phyloP scores from a whole-genome alignment of 441 rosid genomes.

The Populus hybrid region DNA sequence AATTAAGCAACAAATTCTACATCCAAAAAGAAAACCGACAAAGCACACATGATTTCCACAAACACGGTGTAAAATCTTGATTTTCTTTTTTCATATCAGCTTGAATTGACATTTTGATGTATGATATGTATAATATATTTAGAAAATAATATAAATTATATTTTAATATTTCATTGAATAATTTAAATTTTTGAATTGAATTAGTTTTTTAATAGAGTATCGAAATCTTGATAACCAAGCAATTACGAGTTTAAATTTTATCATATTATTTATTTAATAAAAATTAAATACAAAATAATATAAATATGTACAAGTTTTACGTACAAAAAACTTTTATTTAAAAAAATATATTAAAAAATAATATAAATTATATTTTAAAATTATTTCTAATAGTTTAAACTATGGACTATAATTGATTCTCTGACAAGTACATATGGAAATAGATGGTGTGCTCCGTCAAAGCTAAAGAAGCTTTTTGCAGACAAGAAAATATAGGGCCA shows the following conservation, averaged over 20 bases:
- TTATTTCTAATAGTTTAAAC: no score
- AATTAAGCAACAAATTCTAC: background rate
- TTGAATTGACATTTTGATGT: background rate
- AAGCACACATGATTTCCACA: background rate
- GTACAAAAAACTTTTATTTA: no score
- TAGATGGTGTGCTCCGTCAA: background rate
- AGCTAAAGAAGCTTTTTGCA: background rate
- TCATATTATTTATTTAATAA: no score
- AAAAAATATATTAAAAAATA: no score
- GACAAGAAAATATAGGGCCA: conserved; percentile 10
- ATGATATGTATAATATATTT: background rate
- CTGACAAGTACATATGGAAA: background rate
- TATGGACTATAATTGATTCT: no score
- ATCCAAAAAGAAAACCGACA: background rate
- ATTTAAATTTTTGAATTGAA: no score
- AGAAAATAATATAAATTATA: no score
- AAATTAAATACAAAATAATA: no score
- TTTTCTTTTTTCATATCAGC: background rate
- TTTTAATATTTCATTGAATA: no score
- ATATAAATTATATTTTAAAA: no score
- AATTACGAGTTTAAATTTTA: fast-evolving
- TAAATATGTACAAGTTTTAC: fast-evolving
- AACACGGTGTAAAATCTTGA: background rate
- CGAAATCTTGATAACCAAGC: fast-evolving
- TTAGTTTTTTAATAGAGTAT: no score